A percentile compares a stretch with the other conserved stretches of the same genome.
phyloP scores from a whole-genome alignment of 1,284 basidiomycete genomes.

The Peniophora sp. region DNA sequence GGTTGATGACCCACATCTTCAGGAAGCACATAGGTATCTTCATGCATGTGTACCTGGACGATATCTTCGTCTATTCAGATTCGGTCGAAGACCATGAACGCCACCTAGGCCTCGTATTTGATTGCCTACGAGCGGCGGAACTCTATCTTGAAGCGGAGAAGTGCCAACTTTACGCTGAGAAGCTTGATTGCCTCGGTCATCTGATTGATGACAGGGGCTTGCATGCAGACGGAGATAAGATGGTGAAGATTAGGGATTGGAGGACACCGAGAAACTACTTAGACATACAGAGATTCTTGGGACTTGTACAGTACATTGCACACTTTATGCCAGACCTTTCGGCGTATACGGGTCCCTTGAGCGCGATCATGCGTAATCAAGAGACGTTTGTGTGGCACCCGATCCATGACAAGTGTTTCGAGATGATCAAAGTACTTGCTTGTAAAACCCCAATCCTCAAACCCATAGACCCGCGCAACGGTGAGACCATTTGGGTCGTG shows the following conservation, averaged over 20 bases:
- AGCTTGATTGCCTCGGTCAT: conserved; percentile 21
- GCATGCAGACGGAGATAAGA: conserved; percentile 21
- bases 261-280: conserved; percentile 15
- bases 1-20: conserved; percentile 25
- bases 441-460: neutral
- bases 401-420: neutral
- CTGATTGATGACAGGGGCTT: conserved; percentile 20
- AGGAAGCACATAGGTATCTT: conserved; percentile 16
- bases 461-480: neutral
- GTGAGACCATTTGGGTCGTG: conserved; percentile 9
- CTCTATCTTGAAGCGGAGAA: conserved; percentile 19
- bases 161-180: conserved; percentile 13
- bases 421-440: neutral
- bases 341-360: neutral
- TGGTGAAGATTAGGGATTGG: conserved; percentile 25
- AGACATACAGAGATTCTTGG: conserved; percentile 26
- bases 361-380: neutral
- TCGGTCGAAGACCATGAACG: conserved; percentile 18
- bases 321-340: neutral
- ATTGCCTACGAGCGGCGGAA: conserved; percentile 8
- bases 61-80: conserved; percentile 25
- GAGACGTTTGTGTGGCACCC: neutral
- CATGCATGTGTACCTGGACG: conserved; percentile 26
- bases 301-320: conserved; percentile 24
- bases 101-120: conserved; percentile 19